Evolutionary conservation across 805 yeast genomes (phyloP).

Genomic region (Ogataea methanolica): DNA sequence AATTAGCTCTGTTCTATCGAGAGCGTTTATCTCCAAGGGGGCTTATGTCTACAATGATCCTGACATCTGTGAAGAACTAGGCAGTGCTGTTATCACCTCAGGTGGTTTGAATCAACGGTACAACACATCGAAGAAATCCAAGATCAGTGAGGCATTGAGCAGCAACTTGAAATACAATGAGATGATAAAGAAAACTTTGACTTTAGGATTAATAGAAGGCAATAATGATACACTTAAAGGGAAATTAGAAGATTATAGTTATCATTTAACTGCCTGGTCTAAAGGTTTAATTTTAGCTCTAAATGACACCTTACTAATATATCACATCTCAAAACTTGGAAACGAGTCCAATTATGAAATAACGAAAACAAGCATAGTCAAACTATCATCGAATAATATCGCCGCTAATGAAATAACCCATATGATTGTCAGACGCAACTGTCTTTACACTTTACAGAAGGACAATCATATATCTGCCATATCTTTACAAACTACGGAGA

Average conservation of each 20-base stretch:
- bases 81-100: neutral
- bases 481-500: slow-evolving; percentile 5
- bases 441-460: neutral
- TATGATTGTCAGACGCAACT: neutral
- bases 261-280: slow-evolving; percentile 4
- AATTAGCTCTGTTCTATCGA: slow-evolving; percentile 8
- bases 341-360: neutral
- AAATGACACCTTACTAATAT: slow-evolving; percentile 7
- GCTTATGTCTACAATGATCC: slow-evolving; percentile 1
- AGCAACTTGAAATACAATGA: slow-evolving; percentile 1
- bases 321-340: slow-evolving; percentile 1
- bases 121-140: neutral
- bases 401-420: neutral
- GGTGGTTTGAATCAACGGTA: neutral
- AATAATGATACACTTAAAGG: slow-evolving; percentile 2
- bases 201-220: slow-evolving; percentile 2
- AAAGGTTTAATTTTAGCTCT: slow-evolving; percentile 8
- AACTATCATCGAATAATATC: neutral
- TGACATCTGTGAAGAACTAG: neutral
- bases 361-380: neutral
- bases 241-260: slow-evolving; percentile 4
- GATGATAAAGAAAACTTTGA: slow-evolving; percentile 2
- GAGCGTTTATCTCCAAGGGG: slow-evolving; percentile 4
- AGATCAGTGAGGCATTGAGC: neutral
- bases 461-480: slow-evolving; percentile 3